phyloP scores from a whole-genome alignment of 805 yeast genomes.

The Starmerella riodocensis region DNA sequence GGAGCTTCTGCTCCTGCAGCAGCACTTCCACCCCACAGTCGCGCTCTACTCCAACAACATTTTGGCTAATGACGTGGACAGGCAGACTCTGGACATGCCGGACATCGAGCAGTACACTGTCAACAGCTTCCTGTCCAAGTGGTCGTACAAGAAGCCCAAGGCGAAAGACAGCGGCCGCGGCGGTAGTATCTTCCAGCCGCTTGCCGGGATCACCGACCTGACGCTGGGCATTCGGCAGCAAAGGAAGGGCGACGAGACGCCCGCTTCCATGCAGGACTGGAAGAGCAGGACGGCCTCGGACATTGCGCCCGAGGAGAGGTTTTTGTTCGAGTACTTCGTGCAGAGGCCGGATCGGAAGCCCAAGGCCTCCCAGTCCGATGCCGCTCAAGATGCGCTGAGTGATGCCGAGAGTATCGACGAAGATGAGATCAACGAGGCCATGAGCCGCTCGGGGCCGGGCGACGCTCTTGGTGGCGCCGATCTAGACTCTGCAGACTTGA shows the following conservation, averaged over 20 bases:
- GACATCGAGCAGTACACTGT: conserved; percentile 81
- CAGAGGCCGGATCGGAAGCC: conserved; percentile 27
- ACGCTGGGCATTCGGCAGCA: conserved; percentile 25
- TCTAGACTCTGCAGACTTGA: conserved; percentile 30
- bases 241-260: conserved; percentile 38
- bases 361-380: conserved; percentile 23
- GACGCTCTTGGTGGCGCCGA: conserved; percentile 49
- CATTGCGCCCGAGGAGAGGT: conserved; percentile 74
- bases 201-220: conserved; percentile 47
- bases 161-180: conserved; percentile 65
- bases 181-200: conserved; percentile 92
- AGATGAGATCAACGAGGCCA: conserved; percentile 69
- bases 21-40: conserved; percentile 88
- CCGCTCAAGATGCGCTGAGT: conserved; percentile 29
- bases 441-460: conserved; percentile 62
- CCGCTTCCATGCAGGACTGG: conserved; percentile 84
- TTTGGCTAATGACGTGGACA: conserved; percentile 30
- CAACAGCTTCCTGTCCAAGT: conserved; percentile 84
- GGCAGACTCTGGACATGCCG: conserved; percentile 46
- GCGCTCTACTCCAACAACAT: conserved; percentile 62
- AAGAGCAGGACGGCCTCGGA: conserved; percentile 41
- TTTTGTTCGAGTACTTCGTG: conserved; percentile 75
- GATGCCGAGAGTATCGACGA: conserved; percentile 30
- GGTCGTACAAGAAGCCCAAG: conserved; percentile 87
- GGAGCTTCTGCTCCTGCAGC: conserved; percentile 64